Conservation (phyloP, 2,329 filamentous ascomycete genomes). For the Microdochium trichocladiopsis region DNA sequence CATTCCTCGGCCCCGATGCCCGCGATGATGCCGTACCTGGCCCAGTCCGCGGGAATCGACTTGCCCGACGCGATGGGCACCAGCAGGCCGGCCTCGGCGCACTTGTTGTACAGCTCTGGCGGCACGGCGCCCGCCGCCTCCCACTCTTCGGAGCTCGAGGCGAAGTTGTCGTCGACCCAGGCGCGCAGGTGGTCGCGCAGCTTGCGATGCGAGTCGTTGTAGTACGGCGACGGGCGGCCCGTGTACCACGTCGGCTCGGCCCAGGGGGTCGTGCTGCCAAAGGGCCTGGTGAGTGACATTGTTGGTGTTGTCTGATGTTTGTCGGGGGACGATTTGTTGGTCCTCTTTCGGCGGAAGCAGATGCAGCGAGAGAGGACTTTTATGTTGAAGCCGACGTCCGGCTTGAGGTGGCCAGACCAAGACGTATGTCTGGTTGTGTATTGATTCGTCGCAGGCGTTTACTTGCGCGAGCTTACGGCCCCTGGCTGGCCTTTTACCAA, state of each 20-base stretch:
- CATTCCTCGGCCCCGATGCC: slow-evolving; percentile 19
- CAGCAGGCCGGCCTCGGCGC: slow-evolving; percentile 87
- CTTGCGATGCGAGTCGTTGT: slow-evolving; percentile 86
- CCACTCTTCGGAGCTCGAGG: slow-evolving; percentile 92
- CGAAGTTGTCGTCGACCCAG: slow-evolving; percentile 85
- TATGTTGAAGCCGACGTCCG: too few species aligned
- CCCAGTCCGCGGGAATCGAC: background rate
- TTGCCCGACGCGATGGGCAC: background rate
- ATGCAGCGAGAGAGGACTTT: too few species aligned
- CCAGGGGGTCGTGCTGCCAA: slow-evolving; percentile 82
- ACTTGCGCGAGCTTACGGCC: too few species aligned
- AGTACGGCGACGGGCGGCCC: slow-evolving; percentile 90
- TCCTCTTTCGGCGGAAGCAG: too few species aligned
- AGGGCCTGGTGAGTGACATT: slow-evolving; percentile 51
- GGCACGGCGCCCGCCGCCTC: slow-evolving; percentile 92
- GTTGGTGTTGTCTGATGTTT: background rate
- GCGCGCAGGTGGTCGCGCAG: slow-evolving; percentile 85
- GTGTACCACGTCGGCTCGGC: slow-evolving; percentile 94
- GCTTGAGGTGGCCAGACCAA: too few species aligned
- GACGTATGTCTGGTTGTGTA: too few species aligned
- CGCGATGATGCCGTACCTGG: slow-evolving; percentile 11
- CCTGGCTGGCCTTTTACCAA: too few species aligned
- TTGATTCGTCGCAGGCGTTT: too few species aligned
- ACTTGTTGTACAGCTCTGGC: slow-evolving; percentile 88
- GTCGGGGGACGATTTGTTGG: too few species aligned